Evolutionary conservation across 2,329 filamentous ascomycete genomes (phyloP), one percentile per base, ranked within the genome.

Genomic region (Fusarium verrucosum): DNA sequence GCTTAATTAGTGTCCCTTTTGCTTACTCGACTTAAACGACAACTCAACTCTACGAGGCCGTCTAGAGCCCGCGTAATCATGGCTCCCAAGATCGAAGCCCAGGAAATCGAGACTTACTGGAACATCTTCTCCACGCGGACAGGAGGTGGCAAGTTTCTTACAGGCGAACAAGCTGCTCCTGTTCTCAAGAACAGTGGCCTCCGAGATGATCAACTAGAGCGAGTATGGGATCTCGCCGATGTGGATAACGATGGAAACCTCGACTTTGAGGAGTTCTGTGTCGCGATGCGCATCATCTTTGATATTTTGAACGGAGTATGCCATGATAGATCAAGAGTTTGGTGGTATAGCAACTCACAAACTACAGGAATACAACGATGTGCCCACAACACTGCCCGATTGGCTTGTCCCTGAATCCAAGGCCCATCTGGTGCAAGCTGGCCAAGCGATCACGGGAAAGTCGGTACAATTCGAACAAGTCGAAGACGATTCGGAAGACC

Each of bases 261-360:
- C 51, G 95, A 99, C 80, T 99, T 99, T 81, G 95, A 99, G 81
- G 95, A 99, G 83, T 99, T 99, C 78, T 99, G 95, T 78, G 95
- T 99, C 57, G 95, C 94, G 35, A 99, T 99, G 95, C 88, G 95
- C 74, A 82, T 99, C 73, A 97, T 98, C 72, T 99, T 98, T 78
- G 95, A 99, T 77, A 82, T 98, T 68, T 89, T 99, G 71, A 99
- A 99, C 74, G 95, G 95, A 72, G 92, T 96, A 84, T 52, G 67
- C 30, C 51, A 36, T 26, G 26, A 19, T 41, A 25, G 14, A 33
- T 45, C 41, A 50, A 16, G 19, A 46, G 40, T 10, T 23, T 32
- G 42, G 40, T 58, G 22, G 37, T 51, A 53, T 42, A 52, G 36
- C 35, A 54, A 60, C 65, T 68, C 30, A 66, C 49, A 30, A 26